phyloP scores from a whole-genome alignment of 345 rosid species.

The Streptanthus diversifolius region DNA sequence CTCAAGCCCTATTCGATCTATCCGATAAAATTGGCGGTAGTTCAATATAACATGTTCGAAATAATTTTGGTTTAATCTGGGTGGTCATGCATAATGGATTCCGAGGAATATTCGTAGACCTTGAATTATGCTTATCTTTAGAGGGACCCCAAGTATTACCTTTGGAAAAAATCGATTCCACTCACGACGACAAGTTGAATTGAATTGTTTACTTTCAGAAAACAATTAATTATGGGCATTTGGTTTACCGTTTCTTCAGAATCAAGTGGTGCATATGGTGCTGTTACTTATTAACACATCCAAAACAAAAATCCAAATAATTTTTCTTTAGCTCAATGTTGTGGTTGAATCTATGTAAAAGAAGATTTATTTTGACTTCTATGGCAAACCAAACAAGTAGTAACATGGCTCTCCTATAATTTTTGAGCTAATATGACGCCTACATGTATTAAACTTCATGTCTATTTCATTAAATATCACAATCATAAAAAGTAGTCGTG shows the following conservation, averaged over 20 bases:
- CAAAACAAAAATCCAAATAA: not conserved
- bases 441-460: not conserved
- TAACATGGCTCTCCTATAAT: not conserved
- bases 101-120: constrained; percentile 14
- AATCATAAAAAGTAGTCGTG: not conserved
- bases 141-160: constrained; percentile 16
- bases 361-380: not conserved
- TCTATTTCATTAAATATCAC: not conserved
- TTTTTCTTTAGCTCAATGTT: not conserved
- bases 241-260: not conserved
- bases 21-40: not conserved
- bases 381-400: not conserved
- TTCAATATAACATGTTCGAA: not conserved
- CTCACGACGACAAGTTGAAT: constrained; percentile 8
- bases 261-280: not conserved
- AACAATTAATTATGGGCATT: not conserved
- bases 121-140: constrained; percentile 22
- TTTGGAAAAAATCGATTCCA: constrained; percentile 16
- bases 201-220: not conserved
- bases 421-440: not conserved
- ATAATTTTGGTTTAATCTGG: not conserved
- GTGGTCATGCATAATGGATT: not conserved
- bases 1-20: not conserved
- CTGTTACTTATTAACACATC: not conserved
- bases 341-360: not conserved